A percentile compares a stretch with the other conserved stretches of the same genome.
Evolutionary conservation across 2,329 filamentous ascomycete species (phyloP).

Genomic region (Claviceps fusiformis): DNA sequence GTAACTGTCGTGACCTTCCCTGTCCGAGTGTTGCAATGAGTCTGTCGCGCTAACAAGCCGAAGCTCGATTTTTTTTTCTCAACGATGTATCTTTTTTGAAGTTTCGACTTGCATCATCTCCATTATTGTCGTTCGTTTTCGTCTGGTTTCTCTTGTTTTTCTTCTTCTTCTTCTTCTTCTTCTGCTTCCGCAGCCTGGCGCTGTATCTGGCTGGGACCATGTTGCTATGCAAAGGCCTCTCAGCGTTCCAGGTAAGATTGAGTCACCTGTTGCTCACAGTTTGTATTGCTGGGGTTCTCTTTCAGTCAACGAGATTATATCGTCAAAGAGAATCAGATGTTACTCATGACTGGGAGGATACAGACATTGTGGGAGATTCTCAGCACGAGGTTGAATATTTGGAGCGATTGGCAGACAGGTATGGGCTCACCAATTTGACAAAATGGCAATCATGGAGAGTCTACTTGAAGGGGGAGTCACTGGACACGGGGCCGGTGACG

Average conservation of each 20-base stretch:
- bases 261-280: constrained; percentile 11
- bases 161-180: neutral
- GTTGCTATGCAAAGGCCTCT: constrained; percentile 14
- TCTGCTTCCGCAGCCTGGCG: constrained; percentile 3
- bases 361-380: constrained; percentile 6
- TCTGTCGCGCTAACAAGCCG: neutral
- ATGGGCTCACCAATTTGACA: constrained; percentile 18
- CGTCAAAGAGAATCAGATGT: constrained; percentile 3
- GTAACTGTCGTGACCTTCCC: neutral
- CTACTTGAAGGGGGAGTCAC: constrained; percentile 15
- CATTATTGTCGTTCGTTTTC: neutral
- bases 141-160: neutral
- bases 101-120: neutral
- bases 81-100: neutral
- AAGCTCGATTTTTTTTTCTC: neutral
- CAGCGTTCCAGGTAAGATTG: constrained; percentile 11
- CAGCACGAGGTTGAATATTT: constrained; percentile 21
- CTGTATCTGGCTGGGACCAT: constrained; percentile 10
- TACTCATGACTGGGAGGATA: constrained; percentile 7
- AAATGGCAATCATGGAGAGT: constrained; percentile 22
- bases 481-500: constrained; percentile 15
- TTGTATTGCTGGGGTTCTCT: constrained; percentile 15
- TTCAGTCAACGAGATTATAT: constrained; percentile 10
- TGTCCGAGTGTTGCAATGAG: neutral
- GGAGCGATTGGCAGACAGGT: constrained; percentile 14